Evolutionary conservation across 208 protist species (phyloP), one percentile per base, ranked within the genome.

Genomic region (Wallacemonas collosoma): DNA sequence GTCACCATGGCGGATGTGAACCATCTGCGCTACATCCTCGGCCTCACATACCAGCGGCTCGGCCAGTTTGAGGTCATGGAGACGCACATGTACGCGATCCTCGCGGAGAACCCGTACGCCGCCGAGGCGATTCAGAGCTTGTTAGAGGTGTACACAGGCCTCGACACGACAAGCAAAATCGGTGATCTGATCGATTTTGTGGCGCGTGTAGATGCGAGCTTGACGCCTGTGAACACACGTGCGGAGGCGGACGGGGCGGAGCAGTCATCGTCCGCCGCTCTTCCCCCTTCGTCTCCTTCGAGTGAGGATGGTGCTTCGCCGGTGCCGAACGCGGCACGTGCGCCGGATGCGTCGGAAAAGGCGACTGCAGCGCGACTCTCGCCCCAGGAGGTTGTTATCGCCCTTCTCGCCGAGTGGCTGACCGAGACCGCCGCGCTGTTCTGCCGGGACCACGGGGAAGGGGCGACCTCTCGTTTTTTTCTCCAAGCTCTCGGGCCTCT

Each of bases 121-220:
- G 81, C 88, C 62, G 90, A 95, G 53, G 85, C 90, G 17, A 61
- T 93, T 3, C 87, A 95, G 68, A 89, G 69, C 47, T 80, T 95
- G 55, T 72, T 95, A 65, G 90, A 94, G 73, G 76, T 94, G 65
- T 84, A 86, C 75, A 85, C 77, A 26, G 86, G 86, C 14, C 68
- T 83, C 15, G 84, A 83, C 38, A 69, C 75, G 5, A 70, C 62
- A 15, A 60, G 70, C 41, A 77, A 77, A 17, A 77, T 93, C 58
- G 76, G 73, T 45, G 61, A 73, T 26, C 68, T 93, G 50, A 57
- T 94, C 56, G 86, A 94, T 61, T 80, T 81, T 55, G 62, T 94
- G 40, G 45, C 56, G 26, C n/a, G 41, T 3, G 77, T 71, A 75
- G 70, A 80, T 43, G 67, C 53, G 6, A 71, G 56, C 65, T 47